Evolutionary conservation across 306 rosid genomes (phyloP).

Genomic region (Cicer cuneatum): DNA sequence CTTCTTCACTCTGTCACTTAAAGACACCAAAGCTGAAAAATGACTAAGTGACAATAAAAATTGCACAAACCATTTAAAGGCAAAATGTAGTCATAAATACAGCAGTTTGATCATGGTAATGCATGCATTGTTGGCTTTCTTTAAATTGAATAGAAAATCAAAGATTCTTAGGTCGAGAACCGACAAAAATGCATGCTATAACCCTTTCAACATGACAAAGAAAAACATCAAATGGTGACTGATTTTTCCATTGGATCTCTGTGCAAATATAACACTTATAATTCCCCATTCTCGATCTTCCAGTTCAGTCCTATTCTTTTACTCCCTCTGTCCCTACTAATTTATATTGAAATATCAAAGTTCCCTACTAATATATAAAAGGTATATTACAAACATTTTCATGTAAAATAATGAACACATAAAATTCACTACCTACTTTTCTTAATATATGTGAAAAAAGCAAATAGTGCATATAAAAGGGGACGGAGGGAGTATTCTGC

Average conservation of each 20-base stretch:
- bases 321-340: too few species aligned
- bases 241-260: slow-evolving; percentile 24
- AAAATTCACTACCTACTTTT: too few species aligned
- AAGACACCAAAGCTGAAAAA: slow-evolving; percentile 27
- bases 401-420: too few species aligned
- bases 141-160: slow-evolving; percentile 13
- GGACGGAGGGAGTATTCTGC: neutral
- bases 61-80: slow-evolving; percentile 18
- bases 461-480: too few species aligned
- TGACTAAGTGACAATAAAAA: neutral
- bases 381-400: too few species aligned
- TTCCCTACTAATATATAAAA: too few species aligned
- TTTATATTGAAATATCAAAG: too few species aligned
- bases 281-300: slow-evolving; percentile 4
- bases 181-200: slow-evolving; percentile 27
- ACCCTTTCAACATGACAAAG: slow-evolving; percentile 26
- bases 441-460: too few species aligned
- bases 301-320: neutral
- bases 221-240: slow-evolving; percentile 8
- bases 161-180: slow-evolving; percentile 23
- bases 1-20: slow-evolving; percentile 68
- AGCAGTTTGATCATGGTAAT: slow-evolving; percentile 7
- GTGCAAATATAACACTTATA: slow-evolving; percentile 2
- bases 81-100: slow-evolving; percentile 12
- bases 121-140: slow-evolving; percentile 14